These are phyloP conservation scores for Echeveria elegans DNA, from an alignment of 164 flowering plant genomes.

Conservation along the genomic window DNA sequence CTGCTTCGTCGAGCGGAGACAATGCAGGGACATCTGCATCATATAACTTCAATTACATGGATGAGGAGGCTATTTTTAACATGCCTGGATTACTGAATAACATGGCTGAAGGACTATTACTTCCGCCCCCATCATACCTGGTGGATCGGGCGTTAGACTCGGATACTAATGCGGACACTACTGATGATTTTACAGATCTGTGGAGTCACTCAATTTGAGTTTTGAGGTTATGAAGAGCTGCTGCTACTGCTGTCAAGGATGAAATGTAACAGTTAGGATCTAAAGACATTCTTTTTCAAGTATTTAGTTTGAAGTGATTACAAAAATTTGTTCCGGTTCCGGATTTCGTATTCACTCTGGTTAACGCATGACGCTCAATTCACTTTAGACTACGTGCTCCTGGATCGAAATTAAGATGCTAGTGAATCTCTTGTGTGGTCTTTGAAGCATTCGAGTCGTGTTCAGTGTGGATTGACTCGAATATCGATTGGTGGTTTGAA, in stretches of 20 bases:
- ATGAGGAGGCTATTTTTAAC: conserved; percentile 9
- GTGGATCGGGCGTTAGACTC: background rate
- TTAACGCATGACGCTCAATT: no score
- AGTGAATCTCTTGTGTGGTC: no score
- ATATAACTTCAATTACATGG: background rate
- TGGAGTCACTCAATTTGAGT: conserved; percentile 9
- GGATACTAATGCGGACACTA: background rate
- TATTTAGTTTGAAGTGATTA: background rate
- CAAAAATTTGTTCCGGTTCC: no score
- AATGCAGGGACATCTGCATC: background rate
- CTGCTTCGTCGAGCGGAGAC: background rate
- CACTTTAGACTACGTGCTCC: no score
- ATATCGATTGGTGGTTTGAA: no score
- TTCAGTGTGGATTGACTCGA: no score
- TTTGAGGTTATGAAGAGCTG: background rate
- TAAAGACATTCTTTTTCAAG: background rate
- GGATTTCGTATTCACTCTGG: no score
- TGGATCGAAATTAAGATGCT: no score
- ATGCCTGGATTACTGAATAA: conserved; percentile 8
- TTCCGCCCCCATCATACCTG: conserved; percentile 2
- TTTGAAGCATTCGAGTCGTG: no score
- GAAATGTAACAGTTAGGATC: background rate
- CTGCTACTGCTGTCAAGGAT: no score
- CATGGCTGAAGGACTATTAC: conserved; percentile 13
- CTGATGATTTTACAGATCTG: background rate